phyloP scores from a whole-genome alignment of 768 basidiomycete genomes.

The Calocera viscosa region DNA sequence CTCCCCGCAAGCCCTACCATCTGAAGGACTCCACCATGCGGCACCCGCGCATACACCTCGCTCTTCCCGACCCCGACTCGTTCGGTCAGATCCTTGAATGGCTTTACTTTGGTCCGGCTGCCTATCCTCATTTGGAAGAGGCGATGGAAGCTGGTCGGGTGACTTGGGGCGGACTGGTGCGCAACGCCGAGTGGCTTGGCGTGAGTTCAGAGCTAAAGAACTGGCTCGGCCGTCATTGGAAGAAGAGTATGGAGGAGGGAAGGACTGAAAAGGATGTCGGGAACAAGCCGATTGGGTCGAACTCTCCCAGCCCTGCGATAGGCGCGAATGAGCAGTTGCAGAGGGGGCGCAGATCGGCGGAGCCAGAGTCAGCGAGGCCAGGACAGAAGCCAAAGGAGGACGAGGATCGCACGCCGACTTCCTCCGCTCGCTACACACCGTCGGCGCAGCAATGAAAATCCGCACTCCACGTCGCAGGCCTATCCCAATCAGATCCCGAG shows the following conservation, averaged over 20 bases:
- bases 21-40: not conserved
- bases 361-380: too few species aligned
- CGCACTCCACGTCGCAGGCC: too few species aligned
- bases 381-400: too few species aligned
- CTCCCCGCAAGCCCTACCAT: not conserved
- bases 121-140: not conserved
- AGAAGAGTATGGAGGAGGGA: constrained; percentile 4
- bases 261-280: not conserved
- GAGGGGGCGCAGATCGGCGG: not conserved
- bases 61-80: not conserved
- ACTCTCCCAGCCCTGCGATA: not conserved
- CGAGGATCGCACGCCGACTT: too few species aligned
- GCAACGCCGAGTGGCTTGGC: not conserved
- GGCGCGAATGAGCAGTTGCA: not conserved
- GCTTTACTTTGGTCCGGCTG: not conserved
- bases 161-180: not conserved
- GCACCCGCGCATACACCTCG: not conserved
- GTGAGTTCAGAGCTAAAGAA: not conserved
- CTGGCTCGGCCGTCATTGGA: not conserved
- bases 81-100: constrained; percentile 1
- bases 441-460: too few species aligned
- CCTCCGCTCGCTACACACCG: too few species aligned
- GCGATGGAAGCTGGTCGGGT: not conserved
- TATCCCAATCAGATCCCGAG: too few species aligned
- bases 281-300: not conserved